Conservation (phyloP, 2,329 filamentous ascomycete species). For the Fusarium tuaranense region DNA sequence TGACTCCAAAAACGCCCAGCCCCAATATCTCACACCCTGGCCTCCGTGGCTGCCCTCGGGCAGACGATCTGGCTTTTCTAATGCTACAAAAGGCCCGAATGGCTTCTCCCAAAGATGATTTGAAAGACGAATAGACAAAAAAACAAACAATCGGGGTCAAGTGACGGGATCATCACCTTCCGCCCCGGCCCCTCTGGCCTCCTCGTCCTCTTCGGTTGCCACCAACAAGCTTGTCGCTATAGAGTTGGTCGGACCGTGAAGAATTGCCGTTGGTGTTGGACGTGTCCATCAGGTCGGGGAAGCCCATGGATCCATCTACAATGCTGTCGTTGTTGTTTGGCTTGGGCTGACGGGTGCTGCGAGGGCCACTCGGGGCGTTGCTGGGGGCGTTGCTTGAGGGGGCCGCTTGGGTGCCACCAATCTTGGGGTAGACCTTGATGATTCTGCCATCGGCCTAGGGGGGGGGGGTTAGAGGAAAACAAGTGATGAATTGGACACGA, state of each 20-base stretch:
- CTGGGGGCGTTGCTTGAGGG: constrained; percentile 37
- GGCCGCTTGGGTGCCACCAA: constrained; percentile 54
- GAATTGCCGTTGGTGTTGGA: constrained; percentile 33
- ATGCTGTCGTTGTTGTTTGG: constrained; percentile 52
- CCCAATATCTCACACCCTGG: constrained; percentile 4
- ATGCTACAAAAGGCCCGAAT: constrained; percentile 15
- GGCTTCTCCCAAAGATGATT: neutral
- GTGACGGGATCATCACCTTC: constrained; percentile 26
- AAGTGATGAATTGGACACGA: neutral
- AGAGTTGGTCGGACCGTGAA: constrained; percentile 55
- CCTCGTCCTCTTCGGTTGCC: constrained; percentile 45
- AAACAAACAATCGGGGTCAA: neutral
- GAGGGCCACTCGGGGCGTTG: constrained; percentile 49
- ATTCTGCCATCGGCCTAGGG: constrained; percentile 80
- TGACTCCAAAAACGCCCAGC: constrained; percentile 36
- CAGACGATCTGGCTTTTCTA: constrained; percentile 18
- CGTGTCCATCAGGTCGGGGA: constrained; percentile 60
- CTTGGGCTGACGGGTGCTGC: constrained; percentile 40
- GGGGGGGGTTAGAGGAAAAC: neutral
- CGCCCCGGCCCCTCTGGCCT: constrained; percentile 39
- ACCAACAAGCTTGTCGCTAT: constrained; percentile 62
- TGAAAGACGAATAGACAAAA: neutral
- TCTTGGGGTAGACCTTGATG: constrained; percentile 79
- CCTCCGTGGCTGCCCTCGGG: constrained; percentile 2
- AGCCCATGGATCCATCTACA: constrained; percentile 67